Conservation (phyloP, 2,329 filamentous ascomycete genomes). For the Xylariaceae sp. region DNA sequence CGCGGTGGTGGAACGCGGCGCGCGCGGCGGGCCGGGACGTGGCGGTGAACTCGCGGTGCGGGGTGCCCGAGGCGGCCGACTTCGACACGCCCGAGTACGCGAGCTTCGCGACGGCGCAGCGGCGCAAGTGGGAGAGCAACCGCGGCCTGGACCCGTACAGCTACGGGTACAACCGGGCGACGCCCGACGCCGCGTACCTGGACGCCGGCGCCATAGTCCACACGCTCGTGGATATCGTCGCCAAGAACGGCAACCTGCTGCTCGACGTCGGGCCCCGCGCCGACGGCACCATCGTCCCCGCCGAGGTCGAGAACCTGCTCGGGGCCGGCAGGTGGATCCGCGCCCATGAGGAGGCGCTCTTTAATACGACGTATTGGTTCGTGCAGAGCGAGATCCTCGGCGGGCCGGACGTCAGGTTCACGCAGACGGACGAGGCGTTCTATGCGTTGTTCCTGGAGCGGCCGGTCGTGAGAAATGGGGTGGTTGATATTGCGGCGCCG, state of each 20-base stretch:
- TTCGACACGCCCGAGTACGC: slow-evolving; percentile 65
- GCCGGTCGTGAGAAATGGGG: slow-evolving; percentile 38
- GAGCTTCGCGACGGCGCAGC: slow-evolving; percentile 51
- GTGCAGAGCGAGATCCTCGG: slow-evolving; percentile 31
- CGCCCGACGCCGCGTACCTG: slow-evolving; percentile 52
- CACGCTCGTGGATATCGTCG: slow-evolving; percentile 38
- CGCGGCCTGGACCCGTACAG: slow-evolving; percentile 62
- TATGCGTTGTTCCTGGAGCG: slow-evolving; percentile 51
- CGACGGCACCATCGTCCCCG: slow-evolving; percentile 55
- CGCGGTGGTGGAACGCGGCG: slow-evolving; percentile 46
- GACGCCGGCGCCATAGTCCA: slow-evolving; percentile 51
- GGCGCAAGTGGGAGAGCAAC: slow-evolving; percentile 62
- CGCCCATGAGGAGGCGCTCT: slow-evolving; percentile 56
- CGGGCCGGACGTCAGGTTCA: slow-evolving; percentile 49
- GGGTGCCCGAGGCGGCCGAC: slow-evolving; percentile 51
- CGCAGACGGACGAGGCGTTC: slow-evolving; percentile 54
- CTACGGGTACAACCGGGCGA: slow-evolving; percentile 63
- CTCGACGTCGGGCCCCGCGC: slow-evolving; percentile 59
- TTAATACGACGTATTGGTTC: slow-evolving; percentile 55
- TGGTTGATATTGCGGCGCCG: slow-evolving; percentile 45
- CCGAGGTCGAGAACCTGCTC: slow-evolving; percentile 50
- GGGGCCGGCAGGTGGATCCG: slow-evolving; percentile 59
- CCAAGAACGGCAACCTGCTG: slow-evolving; percentile 50
- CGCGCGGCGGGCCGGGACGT: slow-evolving; percentile 49
- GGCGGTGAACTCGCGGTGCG: slow-evolving; percentile 60